These are phyloP conservation scores for Hanseniaspora uvarum DNA, from an alignment of 1,139 yeast genomes.

Conservation along the genomic window DNA sequence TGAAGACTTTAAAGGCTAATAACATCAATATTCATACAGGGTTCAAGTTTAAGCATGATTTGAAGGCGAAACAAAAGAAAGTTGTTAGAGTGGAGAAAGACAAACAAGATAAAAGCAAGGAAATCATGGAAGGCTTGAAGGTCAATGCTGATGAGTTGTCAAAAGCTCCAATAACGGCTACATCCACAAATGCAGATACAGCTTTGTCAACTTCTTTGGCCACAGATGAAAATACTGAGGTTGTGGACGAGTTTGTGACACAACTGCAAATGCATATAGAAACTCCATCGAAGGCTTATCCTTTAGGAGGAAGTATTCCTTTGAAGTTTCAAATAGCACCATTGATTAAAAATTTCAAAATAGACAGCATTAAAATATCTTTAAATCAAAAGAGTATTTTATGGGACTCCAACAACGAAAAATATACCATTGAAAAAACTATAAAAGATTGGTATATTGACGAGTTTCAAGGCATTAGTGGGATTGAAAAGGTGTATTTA, in stretches of 20 bases:
- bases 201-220: not conserved
- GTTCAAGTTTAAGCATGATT: constrained; percentile 12
- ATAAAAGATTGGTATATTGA: constrained; percentile 6
- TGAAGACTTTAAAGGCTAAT: constrained; percentile 47
- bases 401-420: constrained; percentile 15
- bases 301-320: constrained; percentile 12
- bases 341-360: constrained; percentile 10
- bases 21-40: constrained; percentile 28
- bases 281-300: constrained; percentile 14
- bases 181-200: not conserved
- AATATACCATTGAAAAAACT: not conserved
- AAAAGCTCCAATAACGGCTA: not conserved
- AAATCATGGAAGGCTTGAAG: no score
- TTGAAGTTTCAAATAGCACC: constrained; percentile 16
- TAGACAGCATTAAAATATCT: not conserved
- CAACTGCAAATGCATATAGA: constrained; percentile 11
- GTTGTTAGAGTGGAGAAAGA: no score
- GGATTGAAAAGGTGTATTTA: constrained; percentile 36
- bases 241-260: not conserved
- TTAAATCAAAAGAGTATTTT: constrained; percentile 7
- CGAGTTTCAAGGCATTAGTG: constrained; percentile 2
- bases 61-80: constrained; percentile 2
- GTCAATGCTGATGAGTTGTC: no score
- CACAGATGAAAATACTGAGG: not conserved
- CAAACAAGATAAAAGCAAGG: not conserved